Base-by-base conservation (phyloP, 2,329 filamentous ascomycete species). In the Stachybotrys echinatus region DNA sequence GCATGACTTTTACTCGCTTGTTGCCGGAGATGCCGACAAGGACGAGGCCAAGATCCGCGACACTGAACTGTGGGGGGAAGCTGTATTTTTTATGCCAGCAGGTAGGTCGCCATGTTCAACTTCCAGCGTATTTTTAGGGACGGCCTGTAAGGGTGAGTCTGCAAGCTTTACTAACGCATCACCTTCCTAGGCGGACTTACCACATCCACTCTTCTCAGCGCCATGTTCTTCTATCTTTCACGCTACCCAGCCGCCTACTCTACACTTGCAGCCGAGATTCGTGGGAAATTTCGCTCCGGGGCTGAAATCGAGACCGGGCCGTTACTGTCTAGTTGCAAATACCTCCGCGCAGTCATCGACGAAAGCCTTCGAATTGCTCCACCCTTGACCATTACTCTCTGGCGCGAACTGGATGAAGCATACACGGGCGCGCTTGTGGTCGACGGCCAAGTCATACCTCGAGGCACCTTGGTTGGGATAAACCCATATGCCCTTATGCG, bases 1-100 rank as follows among this genome's bases (percentile, higher is more conserved):
- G 21, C 48, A 49, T 37, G 53, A 53, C 40, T 47, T 55, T 27
- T 53, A 51, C 27, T 52, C 53, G 21, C 23, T 45, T 27, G 42
- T 27, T 14, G 19, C 42, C 8, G 22, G 17, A 17, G 42, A 45
- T 14, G 14, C 19, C 12, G 22, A n/a, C 5, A 18, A 27, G 12
- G 22, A 18, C 20, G n/a, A n/a, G n/a, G n/a, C n/a, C n/a, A 45
- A 27, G 12, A 20, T 45, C 5, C 12, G 22, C 6, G 18, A 17
- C 18, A 17, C 18, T 7, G 42, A 45, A 22, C 19, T 45, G 8
- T 45, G 42, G 42, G 42, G 22, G 10, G 42, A 45, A 23, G 42
- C 42, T 5, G 22, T 22, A 17, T 45, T 45, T 23, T 14, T 45
- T 14, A 27, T 45, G 8, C 42, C 42, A 14, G 42, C 42, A 7